phyloP scores from a whole-genome alignment of 2,329 filamentous ascomycete genomes.

The Colletotrichum cordylinicola region DNA sequence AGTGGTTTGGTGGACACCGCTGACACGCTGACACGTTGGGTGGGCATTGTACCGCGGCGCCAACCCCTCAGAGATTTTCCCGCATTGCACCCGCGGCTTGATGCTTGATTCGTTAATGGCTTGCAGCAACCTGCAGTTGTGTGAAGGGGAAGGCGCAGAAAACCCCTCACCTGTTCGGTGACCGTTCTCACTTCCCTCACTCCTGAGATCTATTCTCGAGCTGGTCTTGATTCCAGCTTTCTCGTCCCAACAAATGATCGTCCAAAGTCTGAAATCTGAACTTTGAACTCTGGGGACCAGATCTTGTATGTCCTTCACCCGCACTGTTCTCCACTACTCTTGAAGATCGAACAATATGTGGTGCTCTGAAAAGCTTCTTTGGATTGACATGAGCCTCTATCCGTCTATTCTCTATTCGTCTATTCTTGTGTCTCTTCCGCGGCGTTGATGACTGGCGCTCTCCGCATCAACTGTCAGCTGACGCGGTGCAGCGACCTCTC shows the following conservation, averaged over 20 bases:
- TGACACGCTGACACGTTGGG: not conserved
- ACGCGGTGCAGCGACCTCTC: not conserved
- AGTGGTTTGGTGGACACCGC: slow-evolving; percentile 9
- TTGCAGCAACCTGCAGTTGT: not conserved
- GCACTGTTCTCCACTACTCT: not conserved
- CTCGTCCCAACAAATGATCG: not conserved
- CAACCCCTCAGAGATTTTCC: not conserved
- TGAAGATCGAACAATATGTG: not conserved
- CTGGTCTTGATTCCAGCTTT: not conserved
- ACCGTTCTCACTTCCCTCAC: not conserved
- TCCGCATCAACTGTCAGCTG: not conserved
- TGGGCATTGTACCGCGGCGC: not conserved
- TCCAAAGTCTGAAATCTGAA: not conserved
- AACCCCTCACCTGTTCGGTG: not conserved
- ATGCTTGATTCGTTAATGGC: not conserved
- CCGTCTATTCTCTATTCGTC: not conserved
- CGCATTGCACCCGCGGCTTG: not conserved
- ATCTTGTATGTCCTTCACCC: not conserved
- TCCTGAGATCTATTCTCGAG: not conserved
- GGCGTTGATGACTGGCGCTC: not conserved
- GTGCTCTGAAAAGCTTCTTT: not conserved
- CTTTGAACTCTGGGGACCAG: not conserved
- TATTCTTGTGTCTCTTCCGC: not conserved
- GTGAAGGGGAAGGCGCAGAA: not conserved
- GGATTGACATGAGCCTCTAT: not conserved